Percentiles rank a stretch among this genome's conserved stretches.
Conservation (phyloP, 2,329 filamentous ascomycete genomes). For the Diaporthe aspalathi region DNA sequence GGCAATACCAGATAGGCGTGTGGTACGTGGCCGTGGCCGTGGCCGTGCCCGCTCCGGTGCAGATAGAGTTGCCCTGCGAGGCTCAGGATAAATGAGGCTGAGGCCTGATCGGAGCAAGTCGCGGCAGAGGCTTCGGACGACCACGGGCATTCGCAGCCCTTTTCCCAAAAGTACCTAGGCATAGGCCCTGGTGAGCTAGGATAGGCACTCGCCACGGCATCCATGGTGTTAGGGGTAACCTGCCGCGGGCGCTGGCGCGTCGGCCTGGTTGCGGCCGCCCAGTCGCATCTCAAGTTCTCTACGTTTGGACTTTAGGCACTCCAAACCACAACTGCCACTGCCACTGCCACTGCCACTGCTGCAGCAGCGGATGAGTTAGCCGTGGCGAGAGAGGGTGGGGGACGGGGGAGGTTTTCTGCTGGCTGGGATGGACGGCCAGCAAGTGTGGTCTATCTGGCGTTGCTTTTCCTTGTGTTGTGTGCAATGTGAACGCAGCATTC, state of each 20-base stretch:
- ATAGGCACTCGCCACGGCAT: background rate
- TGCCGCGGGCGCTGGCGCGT: conserved; percentile 4
- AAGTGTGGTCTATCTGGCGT: no score
- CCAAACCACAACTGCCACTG: conserved; percentile 14
- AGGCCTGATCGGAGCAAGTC: conserved; percentile 6
- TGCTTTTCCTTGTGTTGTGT: no score
- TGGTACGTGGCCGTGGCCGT: no score
- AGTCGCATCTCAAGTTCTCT: conserved; percentile 23
- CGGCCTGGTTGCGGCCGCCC: conserved; percentile 3
- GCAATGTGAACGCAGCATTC: background rate
- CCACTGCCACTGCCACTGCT: background rate
- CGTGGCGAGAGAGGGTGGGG: background rate
- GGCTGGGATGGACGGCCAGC: no score
- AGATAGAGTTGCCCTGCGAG: background rate
- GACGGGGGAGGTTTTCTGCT: no score
- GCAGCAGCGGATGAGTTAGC: background rate
- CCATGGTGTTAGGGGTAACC: background rate
- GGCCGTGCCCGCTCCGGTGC: conserved; percentile 16
- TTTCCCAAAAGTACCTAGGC: conserved; percentile 4
- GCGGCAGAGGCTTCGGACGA: background rate
- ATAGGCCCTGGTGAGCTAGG: background rate
- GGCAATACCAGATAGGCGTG: background rate
- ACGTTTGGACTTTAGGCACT: background rate
- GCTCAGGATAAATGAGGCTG: conserved; percentile 7
- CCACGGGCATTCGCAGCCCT: background rate